These are phyloP conservation scores for Porphyra umbilicalis DNA, from an alignment of 31 red algal species.

Conservation along the genomic window DNA sequence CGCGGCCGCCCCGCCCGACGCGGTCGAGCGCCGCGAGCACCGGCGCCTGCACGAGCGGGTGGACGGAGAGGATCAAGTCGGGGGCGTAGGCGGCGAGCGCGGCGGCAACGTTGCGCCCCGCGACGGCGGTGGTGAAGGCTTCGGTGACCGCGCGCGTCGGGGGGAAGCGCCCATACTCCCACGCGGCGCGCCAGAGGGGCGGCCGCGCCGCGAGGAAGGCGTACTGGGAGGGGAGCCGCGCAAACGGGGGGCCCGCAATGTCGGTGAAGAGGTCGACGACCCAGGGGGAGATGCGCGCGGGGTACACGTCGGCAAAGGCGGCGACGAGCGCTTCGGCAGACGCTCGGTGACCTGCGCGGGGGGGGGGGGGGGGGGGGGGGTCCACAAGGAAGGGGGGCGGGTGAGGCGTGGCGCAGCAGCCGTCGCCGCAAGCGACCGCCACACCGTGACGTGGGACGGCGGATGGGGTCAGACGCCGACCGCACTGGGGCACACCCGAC, in stretches of 20 bases:
- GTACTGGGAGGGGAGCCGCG: slow-evolving; percentile 49
- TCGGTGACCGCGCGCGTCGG: slow-evolving; percentile 61
- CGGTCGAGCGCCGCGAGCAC: slow-evolving; percentile 42
- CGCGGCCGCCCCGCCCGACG: slow-evolving; percentile 6
- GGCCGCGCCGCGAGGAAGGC: slow-evolving; percentile 75
- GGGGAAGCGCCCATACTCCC: slow-evolving; percentile 65
- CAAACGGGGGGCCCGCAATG: slow-evolving; percentile 62
- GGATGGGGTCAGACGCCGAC: too few species aligned
- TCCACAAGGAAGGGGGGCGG: too few species aligned
- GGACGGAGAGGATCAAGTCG: slow-evolving; percentile 74
- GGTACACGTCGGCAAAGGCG: slow-evolving; percentile 68
- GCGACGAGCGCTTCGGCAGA: slow-evolving; percentile 63
- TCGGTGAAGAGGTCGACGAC: slow-evolving; percentile 81
- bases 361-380: background rate
- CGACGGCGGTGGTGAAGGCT: slow-evolving; percentile 55
- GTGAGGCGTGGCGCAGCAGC: too few species aligned
- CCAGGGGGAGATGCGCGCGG: slow-evolving; percentile 24
- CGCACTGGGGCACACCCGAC: too few species aligned
- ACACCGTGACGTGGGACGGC: too few species aligned
- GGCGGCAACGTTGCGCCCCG: slow-evolving; percentile 27
- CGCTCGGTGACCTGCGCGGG: slow-evolving; percentile 44
- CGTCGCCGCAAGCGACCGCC: too few species aligned
- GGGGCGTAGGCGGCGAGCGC: slow-evolving; percentile 35
- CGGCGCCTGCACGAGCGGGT: slow-evolving; percentile 71
- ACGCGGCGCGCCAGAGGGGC: slow-evolving; percentile 62